Conservation (phyloP, 192 early-diverging fungal genomes). For the Gaertneriomyces semiglobifer region DNA sequence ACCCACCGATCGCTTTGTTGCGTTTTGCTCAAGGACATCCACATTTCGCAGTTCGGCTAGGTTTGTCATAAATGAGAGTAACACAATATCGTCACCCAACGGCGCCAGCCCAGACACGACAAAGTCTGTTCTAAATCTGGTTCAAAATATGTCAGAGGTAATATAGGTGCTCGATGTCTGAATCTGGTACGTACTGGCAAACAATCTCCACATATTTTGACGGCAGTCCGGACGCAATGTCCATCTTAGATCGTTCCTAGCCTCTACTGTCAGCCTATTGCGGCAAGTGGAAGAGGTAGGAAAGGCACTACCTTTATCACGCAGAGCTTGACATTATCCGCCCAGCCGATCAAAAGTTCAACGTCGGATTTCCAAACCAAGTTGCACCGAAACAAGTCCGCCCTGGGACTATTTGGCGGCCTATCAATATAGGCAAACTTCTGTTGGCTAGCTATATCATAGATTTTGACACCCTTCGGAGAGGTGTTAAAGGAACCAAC, state of each 20-base stretch:
- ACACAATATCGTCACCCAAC: constrained; percentile 62
- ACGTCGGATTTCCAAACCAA: constrained; percentile 79
- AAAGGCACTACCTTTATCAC: constrained; percentile 54
- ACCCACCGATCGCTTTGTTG: constrained; percentile 17
- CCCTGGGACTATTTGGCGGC: constrained; percentile 69
- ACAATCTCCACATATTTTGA: constrained; percentile 57
- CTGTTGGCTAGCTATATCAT: constrained; percentile 65
- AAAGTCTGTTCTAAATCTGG: constrained; percentile 73
- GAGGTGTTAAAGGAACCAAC: background rate
- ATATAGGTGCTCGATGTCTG: constrained; percentile 4
- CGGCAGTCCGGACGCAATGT: constrained; percentile 47
- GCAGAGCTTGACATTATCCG: constrained; percentile 84
- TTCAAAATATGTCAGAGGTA: constrained; percentile 2
- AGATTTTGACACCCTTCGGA: constrained; percentile 55
- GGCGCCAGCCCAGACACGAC: constrained; percentile 86
- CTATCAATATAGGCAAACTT: constrained; percentile 84
- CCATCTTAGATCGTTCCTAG: constrained; percentile 44
- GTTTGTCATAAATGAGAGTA: constrained; percentile 67
- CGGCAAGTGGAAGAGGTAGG: background rate
- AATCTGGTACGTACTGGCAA: constrained; percentile 42
- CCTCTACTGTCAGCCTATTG: background rate
- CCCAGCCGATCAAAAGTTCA: constrained; percentile 91
- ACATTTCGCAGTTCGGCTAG: constrained; percentile 53
- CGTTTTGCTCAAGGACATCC: constrained; percentile 38
- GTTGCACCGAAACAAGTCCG: constrained; percentile 82